Evolutionary conservation across 1,139 yeast species (phyloP).

Genomic region (Saccharomyces pastorianus): DNA sequence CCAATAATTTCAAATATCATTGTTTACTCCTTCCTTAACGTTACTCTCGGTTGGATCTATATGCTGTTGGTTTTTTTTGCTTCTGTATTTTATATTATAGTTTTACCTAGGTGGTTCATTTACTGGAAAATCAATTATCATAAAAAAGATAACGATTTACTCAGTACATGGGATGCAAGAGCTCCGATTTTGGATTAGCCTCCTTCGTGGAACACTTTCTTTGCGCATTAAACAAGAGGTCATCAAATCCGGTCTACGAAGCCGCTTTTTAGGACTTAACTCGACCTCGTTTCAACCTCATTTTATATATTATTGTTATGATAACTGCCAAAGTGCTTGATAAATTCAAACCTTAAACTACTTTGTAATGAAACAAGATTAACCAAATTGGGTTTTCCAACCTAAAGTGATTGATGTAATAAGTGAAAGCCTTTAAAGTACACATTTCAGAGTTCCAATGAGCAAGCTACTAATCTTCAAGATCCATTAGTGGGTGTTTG

Average conservation of each 20-base stretch:
- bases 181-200: conserved; percentile 22
- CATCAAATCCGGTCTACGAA: background rate
- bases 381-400: background rate
- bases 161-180: conserved; percentile 28
- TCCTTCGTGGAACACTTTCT: background rate
- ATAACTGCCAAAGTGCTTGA: background rate
- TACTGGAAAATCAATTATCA: conserved; percentile 28
- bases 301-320: background rate
- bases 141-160: conserved; percentile 21
- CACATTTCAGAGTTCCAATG: background rate
- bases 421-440: background rate
- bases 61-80: conserved; percentile 14
- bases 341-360: background rate
- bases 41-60: conserved; percentile 19
- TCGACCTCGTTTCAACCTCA: background rate
- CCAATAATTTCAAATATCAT: conserved; percentile 15
- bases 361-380: background rate
- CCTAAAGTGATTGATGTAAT: background rate
- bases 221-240: background rate
- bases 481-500: background rate
- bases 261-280: background rate
- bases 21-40: conserved; percentile 23
- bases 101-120: conserved; percentile 25
- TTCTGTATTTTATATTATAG: conserved; percentile 16
- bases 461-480: background rate